Evolutionary conservation across 805 yeast species (phyloP).

Genomic region (Starmerella powellii): DNA sequence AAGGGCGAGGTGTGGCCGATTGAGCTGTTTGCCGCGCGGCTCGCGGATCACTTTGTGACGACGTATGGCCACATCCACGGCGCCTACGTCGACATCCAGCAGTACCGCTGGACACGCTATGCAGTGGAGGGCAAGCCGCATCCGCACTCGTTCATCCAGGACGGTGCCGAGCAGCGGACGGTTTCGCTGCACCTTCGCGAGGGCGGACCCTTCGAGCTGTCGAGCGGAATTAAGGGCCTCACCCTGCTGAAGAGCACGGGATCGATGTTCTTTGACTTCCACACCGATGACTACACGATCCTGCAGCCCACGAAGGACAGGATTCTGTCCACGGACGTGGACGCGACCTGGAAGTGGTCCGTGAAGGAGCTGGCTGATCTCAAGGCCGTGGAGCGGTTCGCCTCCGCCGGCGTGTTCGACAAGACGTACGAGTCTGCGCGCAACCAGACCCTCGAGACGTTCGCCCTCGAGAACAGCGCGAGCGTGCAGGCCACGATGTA

Average conservation of each 20-base stretch:
- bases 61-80: constrained; percentile 71
- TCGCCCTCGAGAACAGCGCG: constrained; percentile 81
- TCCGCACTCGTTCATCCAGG: constrained; percentile 73
- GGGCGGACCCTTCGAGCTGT: constrained; percentile 39
- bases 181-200: constrained; percentile 30
- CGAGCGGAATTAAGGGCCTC: constrained; percentile 64
- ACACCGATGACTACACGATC: constrained; percentile 80
- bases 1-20: constrained; percentile 78
- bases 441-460: constrained; percentile 55
- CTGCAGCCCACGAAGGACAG: constrained; percentile 74
- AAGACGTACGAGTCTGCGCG: constrained; percentile 49
- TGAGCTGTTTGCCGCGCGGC: constrained; percentile 76
- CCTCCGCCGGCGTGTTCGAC: constrained; percentile 47
- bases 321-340: constrained; percentile 76
- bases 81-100: constrained; percentile 53
- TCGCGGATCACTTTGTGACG: constrained; percentile 66
- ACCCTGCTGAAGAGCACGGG: constrained; percentile 84
- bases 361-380: constrained; percentile 31
- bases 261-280: constrained; percentile 81
- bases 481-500: constrained; percentile 96
- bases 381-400: constrained; percentile 19
- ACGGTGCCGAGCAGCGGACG: constrained; percentile 69
- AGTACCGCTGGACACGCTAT: constrained; percentile 70
- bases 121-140: constrained; percentile 62
- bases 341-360: constrained; percentile 58